phyloP scores from a whole-genome alignment of 345 rosid species.

The Acer saccharum region DNA sequence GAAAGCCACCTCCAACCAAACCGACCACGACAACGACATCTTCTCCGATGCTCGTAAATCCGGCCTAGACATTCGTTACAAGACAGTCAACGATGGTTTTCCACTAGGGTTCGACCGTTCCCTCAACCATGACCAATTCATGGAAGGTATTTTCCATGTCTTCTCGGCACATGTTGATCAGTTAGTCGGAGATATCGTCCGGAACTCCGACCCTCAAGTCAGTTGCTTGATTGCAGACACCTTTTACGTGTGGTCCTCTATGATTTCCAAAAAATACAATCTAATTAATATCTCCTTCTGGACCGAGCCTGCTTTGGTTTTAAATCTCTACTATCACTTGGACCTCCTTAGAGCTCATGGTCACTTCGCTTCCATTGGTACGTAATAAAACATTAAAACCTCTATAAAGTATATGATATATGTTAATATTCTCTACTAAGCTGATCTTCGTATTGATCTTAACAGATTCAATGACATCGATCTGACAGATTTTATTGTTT shows the following conservation, averaged over 20 bases:
- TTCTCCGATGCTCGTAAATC: slow-evolving; percentile 52
- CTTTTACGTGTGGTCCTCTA: slow-evolving; percentile 72
- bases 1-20: slow-evolving; percentile 32
- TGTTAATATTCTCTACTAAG: too few relatives aligned
- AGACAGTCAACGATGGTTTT: slow-evolving; percentile 73
- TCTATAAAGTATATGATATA: too few relatives aligned
- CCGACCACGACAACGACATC: slow-evolving; percentile 39
- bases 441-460: too few relatives aligned
- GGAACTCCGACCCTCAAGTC: slow-evolving; percentile 20
- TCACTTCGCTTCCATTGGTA: slow-evolving; percentile 71
- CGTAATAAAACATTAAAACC: not conserved
- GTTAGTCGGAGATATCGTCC: slow-evolving; percentile 40
- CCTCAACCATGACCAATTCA: slow-evolving; percentile 71
- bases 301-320: slow-evolving; percentile 83
- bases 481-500: too few relatives aligned
- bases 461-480: too few relatives aligned
- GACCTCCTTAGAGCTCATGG: slow-evolving; percentile 67
- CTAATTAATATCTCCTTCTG: slow-evolving; percentile 73
- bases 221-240: slow-evolving; percentile 69
- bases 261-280: slow-evolving; percentile 59
- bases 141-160: slow-evolving; percentile 49
- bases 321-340: slow-evolving; percentile 65
- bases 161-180: slow-evolving; percentile 70
- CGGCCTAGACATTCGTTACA: slow-evolving; percentile 69
- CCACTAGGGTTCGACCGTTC: slow-evolving; percentile 72